Base-by-base conservation (phyloP, 2,329 filamentous ascomycete species). In the Neonectria faginata region DNA sequence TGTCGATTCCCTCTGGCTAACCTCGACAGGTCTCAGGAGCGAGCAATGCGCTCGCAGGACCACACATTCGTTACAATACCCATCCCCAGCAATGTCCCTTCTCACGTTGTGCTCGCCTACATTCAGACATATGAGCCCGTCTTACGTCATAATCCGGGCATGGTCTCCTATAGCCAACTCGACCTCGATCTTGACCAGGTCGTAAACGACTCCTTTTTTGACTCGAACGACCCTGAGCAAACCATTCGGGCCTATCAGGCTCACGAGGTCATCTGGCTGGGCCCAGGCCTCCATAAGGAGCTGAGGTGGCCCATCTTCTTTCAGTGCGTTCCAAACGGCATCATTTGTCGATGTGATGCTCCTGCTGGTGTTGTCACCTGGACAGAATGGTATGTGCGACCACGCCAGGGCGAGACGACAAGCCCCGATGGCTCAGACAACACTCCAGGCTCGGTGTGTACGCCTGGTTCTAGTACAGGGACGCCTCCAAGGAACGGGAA, bases 271-370 rank as follows among this genome's bases (percentile, higher is more conserved):
- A 67, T 79, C 41, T 68, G 70, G 22, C 67, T 81, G n/a, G 74
- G 82, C 5, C 79, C 81, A 0, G 79, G 80, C 31, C 66, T 80
- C 6, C 73, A 68, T 27, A 82, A 78, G 66, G 76, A 79, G 31
- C 72, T 83, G n/a, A 72, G 67, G 57, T 79, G 83, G 65, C 79
- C 80, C 1, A 81, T 80, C 45, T 76, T 80, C 18, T 82, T 84
- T 62, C 82, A 84, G 67, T 76, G 72, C 61, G 77, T 81, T 20
- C 73, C 74, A 3, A 70, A 74, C 42, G 82, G 82, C n/a, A 74
- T 82, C 22, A 74, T 81, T 5, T 78, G 77, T 48, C 74, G 82
- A 22, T 78, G 76, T 22, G 74, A 82, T 50, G 81, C 81, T 5
- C 73, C 77, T 2, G 81, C 75, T 11, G 81, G 81, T 8, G 80